These are phyloP conservation scores for Aplosporella prunicola DNA, from an alignment of 2,329 filamentous ascomycete species.

Conservation along the genomic window DNA sequence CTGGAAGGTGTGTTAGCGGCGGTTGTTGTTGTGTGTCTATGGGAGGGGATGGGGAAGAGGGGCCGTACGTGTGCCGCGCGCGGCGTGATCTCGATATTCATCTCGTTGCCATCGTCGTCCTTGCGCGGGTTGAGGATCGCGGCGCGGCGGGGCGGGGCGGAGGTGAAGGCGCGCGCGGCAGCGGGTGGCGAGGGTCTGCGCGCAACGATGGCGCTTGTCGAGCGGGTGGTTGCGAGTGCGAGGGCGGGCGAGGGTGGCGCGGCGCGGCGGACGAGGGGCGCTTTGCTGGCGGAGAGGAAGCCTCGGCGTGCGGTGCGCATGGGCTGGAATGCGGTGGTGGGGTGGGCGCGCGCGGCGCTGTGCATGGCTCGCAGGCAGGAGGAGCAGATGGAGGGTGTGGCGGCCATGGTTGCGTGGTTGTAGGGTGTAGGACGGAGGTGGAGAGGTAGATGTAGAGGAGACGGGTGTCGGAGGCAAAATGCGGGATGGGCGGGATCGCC, in stretches of 20 bases:
- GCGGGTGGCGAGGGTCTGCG: not conserved
- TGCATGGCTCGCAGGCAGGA: slow-evolving; percentile 21
- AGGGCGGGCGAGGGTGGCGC: slow-evolving; percentile 4
- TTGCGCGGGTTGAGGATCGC: slow-evolving; percentile 59
- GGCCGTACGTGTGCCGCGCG: slow-evolving; percentile 63
- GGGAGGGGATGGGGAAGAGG: not conserved
- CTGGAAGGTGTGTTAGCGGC: slow-evolving; percentile 22
- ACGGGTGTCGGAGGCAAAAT: not conserved
- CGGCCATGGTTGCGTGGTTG: slow-evolving; percentile 13
- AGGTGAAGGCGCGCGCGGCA: slow-evolving; percentile 1
- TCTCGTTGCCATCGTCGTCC: slow-evolving; percentile 76
- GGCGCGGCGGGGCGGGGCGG: slow-evolving; percentile 15
- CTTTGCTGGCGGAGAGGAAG: no score
- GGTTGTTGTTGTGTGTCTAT: no score
- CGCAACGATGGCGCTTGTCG: slow-evolving; percentile 1
- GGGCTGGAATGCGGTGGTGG: not conserved
- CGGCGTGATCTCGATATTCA: slow-evolving; percentile 74
- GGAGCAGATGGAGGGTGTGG: slow-evolving; percentile 21
- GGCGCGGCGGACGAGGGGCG: no score
- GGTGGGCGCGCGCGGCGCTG: slow-evolving; percentile 2
- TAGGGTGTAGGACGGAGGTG: no score
- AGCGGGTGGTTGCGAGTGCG: not conserved
- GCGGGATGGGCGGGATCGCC: not conserved
- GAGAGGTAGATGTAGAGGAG: not conserved
- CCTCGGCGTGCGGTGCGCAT: slow-evolving; percentile 1